Evolutionary conservation across 2,329 filamentous ascomycete genomes (phyloP).

Genomic region (Colletotrichum tabaci): DNA sequence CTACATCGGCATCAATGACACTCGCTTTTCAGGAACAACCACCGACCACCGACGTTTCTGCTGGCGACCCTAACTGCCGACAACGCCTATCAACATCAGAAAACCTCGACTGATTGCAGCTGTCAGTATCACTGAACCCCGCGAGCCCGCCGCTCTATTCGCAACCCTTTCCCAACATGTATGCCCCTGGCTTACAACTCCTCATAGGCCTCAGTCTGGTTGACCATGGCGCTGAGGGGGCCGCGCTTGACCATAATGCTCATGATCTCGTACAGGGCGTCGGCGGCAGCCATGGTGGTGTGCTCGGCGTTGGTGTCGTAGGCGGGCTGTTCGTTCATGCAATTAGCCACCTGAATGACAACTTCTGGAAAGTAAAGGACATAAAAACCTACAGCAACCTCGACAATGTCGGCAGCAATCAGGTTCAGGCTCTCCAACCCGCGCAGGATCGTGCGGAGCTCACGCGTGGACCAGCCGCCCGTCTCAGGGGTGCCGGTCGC

Average conservation of each 20-base stretch:
- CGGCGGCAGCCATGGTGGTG: slow-evolving; percentile 80
- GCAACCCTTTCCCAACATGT: neutral
- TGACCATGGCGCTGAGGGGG: slow-evolving; percentile 65
- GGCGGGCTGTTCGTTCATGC: slow-evolving; percentile 61
- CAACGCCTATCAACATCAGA: slow-evolving; percentile 6
- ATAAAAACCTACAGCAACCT: slow-evolving; percentile 69
- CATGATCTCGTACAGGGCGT: slow-evolving; percentile 84
- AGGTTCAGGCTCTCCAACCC: slow-evolving; percentile 79
- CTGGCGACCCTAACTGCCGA: slow-evolving; percentile 1
- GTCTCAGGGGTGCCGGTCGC: slow-evolving; percentile 84
- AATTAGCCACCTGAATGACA: slow-evolving; percentile 1
- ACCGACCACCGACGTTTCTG: slow-evolving; percentile 1
- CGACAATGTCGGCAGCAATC: slow-evolving; percentile 80
- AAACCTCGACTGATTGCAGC: neutral
- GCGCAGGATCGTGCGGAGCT: slow-evolving; percentile 79
- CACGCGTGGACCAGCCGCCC: slow-evolving; percentile 81
- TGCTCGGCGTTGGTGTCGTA: slow-evolving; percentile 82
- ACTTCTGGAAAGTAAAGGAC: neutral
- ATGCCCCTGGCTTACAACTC: slow-evolving; percentile 22
- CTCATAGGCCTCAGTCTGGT: slow-evolving; percentile 35
- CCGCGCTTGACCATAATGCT: slow-evolving; percentile 87
- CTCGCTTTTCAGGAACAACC: neutral
- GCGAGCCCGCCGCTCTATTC: neutral
- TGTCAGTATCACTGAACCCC: too few relatives aligned
- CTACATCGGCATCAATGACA: neutral